Percentiles rank a stretch among this genome's conserved stretches.
These are phyloP conservation scores for Eutypella sp. DNA, from an alignment of 2,329 filamentous ascomycete species.

Conservation along the genomic window DNA sequence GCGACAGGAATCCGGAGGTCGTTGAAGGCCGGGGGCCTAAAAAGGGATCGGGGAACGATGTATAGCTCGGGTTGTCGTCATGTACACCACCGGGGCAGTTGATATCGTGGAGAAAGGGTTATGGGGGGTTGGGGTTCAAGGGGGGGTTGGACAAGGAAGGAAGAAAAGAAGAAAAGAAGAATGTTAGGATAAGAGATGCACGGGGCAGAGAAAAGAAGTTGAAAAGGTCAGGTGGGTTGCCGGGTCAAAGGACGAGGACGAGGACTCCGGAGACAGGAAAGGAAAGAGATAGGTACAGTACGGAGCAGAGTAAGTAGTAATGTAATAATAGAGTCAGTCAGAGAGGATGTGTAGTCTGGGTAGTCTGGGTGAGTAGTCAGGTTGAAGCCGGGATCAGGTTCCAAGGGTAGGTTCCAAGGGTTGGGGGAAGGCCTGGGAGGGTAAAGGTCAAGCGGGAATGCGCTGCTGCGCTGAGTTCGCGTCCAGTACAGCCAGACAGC, in stretches of 20 bases:
- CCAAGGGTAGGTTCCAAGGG: background rate
- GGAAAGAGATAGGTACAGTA: too few species aligned
- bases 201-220: conserved; percentile 20
- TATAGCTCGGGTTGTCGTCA: conserved; percentile 24
- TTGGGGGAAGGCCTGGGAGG: too few species aligned
- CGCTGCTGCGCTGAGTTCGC: too few species aligned
- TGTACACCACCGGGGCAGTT: conserved; percentile 22
- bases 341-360: too few species aligned
- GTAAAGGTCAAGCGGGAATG: background rate
- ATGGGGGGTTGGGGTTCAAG: too few species aligned
- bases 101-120: conserved; percentile 12
- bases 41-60: conserved; percentile 21
- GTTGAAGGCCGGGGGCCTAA: conserved; percentile 28
- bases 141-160: conserved; percentile 4
- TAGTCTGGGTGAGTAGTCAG: too few species aligned
- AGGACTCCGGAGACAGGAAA: conserved; percentile 20
- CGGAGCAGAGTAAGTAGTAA: too few species aligned
- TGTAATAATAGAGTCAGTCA: too few species aligned
- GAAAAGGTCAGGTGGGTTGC: conserved; percentile 3
- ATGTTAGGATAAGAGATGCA: conserved; percentile 15
- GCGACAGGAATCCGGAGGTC: conserved; percentile 26
- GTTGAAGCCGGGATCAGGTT: background rate
- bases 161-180: conserved; percentile 7
- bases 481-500: too few species aligned
- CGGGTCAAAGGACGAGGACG: conserved; percentile 7